Percentiles rank a stretch among this genome's conserved stretches.
phyloP scores from a whole-genome alignment of 257 asterid genomes.

The Lithospermum erythrorhizon region DNA sequence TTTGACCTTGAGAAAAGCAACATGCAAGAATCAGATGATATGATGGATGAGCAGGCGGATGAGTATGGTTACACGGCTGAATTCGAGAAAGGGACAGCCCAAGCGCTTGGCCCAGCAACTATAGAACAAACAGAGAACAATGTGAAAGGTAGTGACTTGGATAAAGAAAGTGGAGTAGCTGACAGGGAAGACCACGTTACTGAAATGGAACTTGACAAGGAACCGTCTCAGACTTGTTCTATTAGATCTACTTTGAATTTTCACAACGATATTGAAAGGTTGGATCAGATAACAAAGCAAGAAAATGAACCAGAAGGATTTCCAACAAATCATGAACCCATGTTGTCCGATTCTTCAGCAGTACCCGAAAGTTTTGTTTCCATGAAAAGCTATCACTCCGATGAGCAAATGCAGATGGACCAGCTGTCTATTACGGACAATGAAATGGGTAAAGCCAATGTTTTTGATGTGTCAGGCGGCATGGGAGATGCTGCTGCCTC shows the following conservation, averaged over 20 bases:
- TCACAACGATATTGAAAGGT: slow-evolving; percentile 22
- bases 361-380: slow-evolving; percentile 43
- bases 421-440: slow-evolving; percentile 33
- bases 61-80: slow-evolving; percentile 88
- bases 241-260: slow-evolving; percentile 22
- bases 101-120: slow-evolving; percentile 95
- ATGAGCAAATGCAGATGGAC: slow-evolving; percentile 34
- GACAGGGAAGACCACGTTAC: slow-evolving; percentile 28
- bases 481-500: slow-evolving; percentile 45
- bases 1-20: slow-evolving; percentile 46
- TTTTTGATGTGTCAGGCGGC: slow-evolving; percentile 35
- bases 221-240: slow-evolving; percentile 34
- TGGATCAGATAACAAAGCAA: slow-evolving; percentile 19
- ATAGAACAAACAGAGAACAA: slow-evolving; percentile 63
- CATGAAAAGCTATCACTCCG: slow-evolving; percentile 35
- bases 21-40: slow-evolving; percentile 29
- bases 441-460: slow-evolving; percentile 42
- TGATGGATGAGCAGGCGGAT: slow-evolving; percentile 56
- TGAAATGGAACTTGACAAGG: slow-evolving; percentile 44
- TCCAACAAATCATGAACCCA: slow-evolving; percentile 25
- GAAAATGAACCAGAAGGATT: slow-evolving; percentile 37
- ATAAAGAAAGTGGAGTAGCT: slow-evolving; percentile 24
- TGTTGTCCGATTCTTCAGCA: slow-evolving; percentile 18
- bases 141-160: slow-evolving; percentile 40
- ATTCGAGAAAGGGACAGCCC: slow-evolving; percentile 75